Evolutionary conservation across 2,329 filamentous ascomycete genomes (phyloP), one percentile per base, ranked within the genome.

Genomic region (Aspergillus persii): DNA sequence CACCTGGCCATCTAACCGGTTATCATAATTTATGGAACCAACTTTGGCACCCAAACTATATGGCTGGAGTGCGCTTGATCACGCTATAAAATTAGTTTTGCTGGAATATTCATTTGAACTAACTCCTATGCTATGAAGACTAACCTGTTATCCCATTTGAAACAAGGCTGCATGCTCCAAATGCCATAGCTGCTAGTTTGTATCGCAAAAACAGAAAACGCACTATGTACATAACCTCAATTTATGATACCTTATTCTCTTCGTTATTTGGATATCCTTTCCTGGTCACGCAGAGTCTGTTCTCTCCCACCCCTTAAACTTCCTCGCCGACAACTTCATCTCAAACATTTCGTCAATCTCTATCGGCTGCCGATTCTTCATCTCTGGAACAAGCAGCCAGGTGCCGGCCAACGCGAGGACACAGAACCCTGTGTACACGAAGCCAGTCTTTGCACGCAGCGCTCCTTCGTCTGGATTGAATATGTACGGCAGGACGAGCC

Each of bases 341-440:
- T 69, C 68, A 59, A 75, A 75, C 71, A 75, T 71, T 4, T 56
- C 31, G 67, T 85, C 82, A 58, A 85, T 80, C 63, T 84, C 81
- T 41, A 72, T 72, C 0, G 78, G 71, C 1, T 70, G 79, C 23
- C 80, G 69, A 3, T 79, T 80, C 68, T 80, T 81, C 72, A 83
- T 84, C 66, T 86, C 84, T 0, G 84, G 84, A 0, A 86, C 71
- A 39, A 74, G 72, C 9, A 76, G 70, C 72, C 76, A 86, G 0
- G 78, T 76, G 0, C 78, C 50, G 1, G 71, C 57, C 3, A 66
- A 46, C 1, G 63, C 71, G 0, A 77, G 2, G 0, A 74, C 5
- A 61, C 71, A 75, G n/a, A 74, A 62, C 0, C 64, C 76, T 9
- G 69, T 66, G 60, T 74, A 80, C 4, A 79, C 70, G 57, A 79